phyloP scores from a whole-genome alignment of 768 basidiomycete species.

The Lyophyllum decastes region DNA sequence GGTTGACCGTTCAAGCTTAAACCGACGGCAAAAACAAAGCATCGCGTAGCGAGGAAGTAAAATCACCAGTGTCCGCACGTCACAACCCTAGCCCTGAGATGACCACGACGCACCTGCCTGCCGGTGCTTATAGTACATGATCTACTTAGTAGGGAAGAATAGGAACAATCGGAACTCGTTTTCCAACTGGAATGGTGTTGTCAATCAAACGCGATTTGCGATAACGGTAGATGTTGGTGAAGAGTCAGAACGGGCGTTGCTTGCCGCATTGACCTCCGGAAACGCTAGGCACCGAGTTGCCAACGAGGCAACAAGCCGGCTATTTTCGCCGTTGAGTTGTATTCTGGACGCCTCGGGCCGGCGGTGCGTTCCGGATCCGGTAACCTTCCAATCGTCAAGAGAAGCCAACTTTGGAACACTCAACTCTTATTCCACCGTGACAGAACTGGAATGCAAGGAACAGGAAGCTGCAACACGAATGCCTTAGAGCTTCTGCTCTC shows the following conservation, averaged over 20 bases:
- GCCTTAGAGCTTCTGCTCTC: not conserved
- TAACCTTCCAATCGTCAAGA: too few species aligned
- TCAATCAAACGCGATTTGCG: too few species aligned
- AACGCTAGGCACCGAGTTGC: not conserved
- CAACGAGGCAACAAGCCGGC: too few species aligned
- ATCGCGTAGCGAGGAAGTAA: not conserved
- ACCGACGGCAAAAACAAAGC: not conserved
- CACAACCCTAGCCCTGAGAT: not conserved
- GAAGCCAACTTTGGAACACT: too few species aligned
- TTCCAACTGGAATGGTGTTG: too few species aligned
- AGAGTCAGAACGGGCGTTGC: not conserved
- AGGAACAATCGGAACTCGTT: too few species aligned
- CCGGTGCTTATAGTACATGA: too few species aligned
- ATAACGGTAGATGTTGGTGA: too few species aligned
- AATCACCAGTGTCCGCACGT: not conserved
- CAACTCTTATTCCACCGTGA: too few species aligned
- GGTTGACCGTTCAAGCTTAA: not conserved
- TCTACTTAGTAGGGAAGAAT: too few species aligned
- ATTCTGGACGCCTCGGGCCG: not conserved
- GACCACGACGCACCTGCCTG: not conserved
- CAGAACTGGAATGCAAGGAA: not conserved
- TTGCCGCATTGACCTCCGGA: not conserved
- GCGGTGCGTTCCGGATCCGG: not conserved
- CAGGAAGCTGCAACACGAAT: not conserved
- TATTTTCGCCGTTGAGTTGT: too few species aligned